A percentile compares a stretch with the other conserved stretches of the same genome.
Conservation (phyloP, 1,284 basidiomycete genomes). For the Rhodotorula sp. region DNA sequence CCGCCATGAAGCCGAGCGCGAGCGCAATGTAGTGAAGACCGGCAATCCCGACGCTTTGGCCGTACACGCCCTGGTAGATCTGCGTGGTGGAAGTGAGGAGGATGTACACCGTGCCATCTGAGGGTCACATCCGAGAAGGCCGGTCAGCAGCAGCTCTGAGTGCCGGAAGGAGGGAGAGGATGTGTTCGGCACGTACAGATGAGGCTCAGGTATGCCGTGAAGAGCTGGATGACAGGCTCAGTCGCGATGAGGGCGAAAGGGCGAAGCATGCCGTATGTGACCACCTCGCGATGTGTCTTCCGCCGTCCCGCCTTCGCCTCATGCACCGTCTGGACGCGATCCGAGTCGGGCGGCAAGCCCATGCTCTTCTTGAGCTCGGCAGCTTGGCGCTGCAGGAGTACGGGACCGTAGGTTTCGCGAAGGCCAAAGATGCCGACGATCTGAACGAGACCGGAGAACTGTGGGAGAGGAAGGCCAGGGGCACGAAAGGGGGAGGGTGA, state of each 20-base stretch:
- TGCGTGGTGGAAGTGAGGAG: slow-evolving; percentile 64
- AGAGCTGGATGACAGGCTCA: slow-evolving; percentile 58
- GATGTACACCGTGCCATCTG: slow-evolving; percentile 57
- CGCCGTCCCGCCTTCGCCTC: slow-evolving; percentile 32
- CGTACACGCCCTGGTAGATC: slow-evolving; percentile 58
- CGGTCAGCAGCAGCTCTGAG: not conserved
- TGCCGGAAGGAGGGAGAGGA: not conserved
- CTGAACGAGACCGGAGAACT: slow-evolving; percentile 44
- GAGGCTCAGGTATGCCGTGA: slow-evolving; percentile 59
- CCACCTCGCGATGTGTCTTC: slow-evolving; percentile 48
- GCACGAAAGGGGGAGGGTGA: not conserved
- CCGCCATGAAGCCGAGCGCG: slow-evolving; percentile 21
- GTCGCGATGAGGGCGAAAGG: slow-evolving; percentile 57
- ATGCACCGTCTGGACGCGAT: slow-evolving; percentile 45
- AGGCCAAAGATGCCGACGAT: slow-evolving; percentile 56
- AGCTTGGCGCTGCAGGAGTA: slow-evolving; percentile 47
- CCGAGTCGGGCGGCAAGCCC: slow-evolving; percentile 27
- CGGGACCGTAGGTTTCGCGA: slow-evolving; percentile 50
- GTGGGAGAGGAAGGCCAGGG: not conserved
- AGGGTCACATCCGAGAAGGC: not conserved
- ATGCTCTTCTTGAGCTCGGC: slow-evolving; percentile 56
- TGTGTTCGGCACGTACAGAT: slow-evolving; percentile 50
- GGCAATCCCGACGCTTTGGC: slow-evolving; percentile 57
- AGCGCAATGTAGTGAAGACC: slow-evolving; percentile 65
- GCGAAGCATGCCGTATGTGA: slow-evolving; percentile 52